Evolutionary conservation across 2,329 filamentous ascomycete genomes (phyloP).

Genomic region (Epichloe gansuensis): DNA sequence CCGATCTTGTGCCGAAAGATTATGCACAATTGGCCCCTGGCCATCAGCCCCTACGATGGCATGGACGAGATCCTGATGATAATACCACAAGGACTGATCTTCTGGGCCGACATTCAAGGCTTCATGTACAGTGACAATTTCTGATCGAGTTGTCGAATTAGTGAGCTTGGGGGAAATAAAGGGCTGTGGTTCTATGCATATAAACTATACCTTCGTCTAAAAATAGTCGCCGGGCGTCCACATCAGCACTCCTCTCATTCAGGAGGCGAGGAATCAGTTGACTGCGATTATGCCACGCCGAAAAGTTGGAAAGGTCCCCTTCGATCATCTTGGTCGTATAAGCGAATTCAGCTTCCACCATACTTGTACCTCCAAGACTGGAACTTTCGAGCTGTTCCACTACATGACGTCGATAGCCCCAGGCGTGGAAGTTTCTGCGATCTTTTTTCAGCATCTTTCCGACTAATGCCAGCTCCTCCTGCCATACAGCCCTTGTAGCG

Average conservation of each 20-base stretch:
- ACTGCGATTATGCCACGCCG: slow-evolving; percentile 86
- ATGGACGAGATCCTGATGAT: slow-evolving; percentile 77
- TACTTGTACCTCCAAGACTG: slow-evolving; percentile 39
- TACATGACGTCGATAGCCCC: slow-evolving; percentile 77
- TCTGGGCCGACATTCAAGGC: slow-evolving; percentile 82
- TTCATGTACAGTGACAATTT: slow-evolving; percentile 62
- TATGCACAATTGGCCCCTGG: neutral
- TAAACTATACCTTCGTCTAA: slow-evolving; percentile 46
- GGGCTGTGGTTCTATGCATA: slow-evolving; percentile 18
- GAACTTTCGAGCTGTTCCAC: slow-evolving; percentile 59
- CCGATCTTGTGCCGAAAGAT: slow-evolving; percentile 47
- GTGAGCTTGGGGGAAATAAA: neutral
- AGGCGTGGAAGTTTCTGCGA: slow-evolving; percentile 89
- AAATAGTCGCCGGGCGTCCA: slow-evolving; percentile 50
- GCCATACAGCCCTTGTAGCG: slow-evolving; percentile 58
- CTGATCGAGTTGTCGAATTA: slow-evolving; percentile 24
- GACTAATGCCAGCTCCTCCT: slow-evolving; percentile 68
- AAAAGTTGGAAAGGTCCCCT: slow-evolving; percentile 85
- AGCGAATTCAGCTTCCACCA: slow-evolving; percentile 69
- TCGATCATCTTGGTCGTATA: slow-evolving; percentile 87
- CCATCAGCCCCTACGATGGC: slow-evolving; percentile 40
- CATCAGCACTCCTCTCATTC: slow-evolving; percentile 53
- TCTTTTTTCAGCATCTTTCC: slow-evolving; percentile 82
- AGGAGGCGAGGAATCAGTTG: slow-evolving; percentile 70
- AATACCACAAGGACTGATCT: slow-evolving; percentile 95